These are phyloP conservation scores for Ophiostoma tasmaniense DNA, from an alignment of 2,329 filamentous ascomycete genomes.

Conservation along the genomic window DNA sequence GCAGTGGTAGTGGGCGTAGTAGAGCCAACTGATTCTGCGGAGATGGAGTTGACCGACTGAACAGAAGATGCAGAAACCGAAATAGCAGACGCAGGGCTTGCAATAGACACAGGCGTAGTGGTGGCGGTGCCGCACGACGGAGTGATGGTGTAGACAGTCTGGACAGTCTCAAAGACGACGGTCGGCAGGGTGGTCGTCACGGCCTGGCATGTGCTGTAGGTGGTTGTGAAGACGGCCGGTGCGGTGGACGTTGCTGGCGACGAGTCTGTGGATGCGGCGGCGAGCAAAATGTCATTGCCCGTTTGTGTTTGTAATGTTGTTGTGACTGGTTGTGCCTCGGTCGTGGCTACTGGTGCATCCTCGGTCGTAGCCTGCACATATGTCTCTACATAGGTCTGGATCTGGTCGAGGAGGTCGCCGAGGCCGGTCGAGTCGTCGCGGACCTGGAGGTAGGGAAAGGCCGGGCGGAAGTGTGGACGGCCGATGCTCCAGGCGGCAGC, in stretches of 20 bases:
- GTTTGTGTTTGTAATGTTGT: neutral
- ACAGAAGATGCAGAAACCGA: no score
- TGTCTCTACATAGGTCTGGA: neutral
- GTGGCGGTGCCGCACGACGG: neutral
- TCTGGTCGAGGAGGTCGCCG: neutral
- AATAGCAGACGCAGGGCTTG: neutral
- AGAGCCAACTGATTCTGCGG: neutral
- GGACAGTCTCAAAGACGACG: neutral
- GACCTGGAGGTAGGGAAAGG: neutral
- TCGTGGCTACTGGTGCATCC: neutral
- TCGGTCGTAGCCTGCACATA: neutral
- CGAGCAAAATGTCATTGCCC: neutral
- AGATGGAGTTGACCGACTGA: no score
- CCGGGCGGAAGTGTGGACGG: neutral
- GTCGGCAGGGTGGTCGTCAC: neutral
- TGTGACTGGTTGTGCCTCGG: neutral
- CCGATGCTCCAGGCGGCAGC: neutral
- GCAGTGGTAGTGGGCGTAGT: neutral
- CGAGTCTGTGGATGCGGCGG: neutral
- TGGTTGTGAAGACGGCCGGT: neutral
- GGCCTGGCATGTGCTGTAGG: neutral
- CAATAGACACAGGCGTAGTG: neutral
- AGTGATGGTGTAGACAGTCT: constrained; percentile 5
- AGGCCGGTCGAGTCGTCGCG: neutral
- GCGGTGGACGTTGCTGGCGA: neutral